These are phyloP conservation scores for Aureobasidium vineae DNA, from an alignment of 2,329 filamentous ascomycete genomes.

Conservation along the genomic window DNA sequence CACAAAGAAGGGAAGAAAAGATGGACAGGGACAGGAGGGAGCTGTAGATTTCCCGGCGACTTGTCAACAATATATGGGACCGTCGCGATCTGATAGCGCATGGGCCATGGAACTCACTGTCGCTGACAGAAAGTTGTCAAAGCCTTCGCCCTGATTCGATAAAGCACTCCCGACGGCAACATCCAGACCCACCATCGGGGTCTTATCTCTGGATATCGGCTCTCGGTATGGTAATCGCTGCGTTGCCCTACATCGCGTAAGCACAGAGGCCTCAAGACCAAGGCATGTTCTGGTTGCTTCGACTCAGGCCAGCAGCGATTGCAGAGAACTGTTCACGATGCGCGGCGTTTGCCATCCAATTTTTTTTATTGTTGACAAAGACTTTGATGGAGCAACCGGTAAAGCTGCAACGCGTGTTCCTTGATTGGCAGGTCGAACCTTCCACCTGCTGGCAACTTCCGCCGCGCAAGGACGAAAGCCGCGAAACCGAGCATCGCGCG, in stretches of 20 bases:
- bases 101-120: constrained; percentile 10
- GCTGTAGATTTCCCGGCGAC: constrained; percentile 9
- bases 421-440: constrained; percentile 13
- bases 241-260: not conserved
- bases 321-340: not conserved
- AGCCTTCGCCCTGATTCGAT: constrained; percentile 26
- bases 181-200: constrained; percentile 24
- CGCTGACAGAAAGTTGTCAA: constrained; percentile 25
- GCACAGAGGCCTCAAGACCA: not conserved
- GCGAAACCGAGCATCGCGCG: constrained; percentile 17
- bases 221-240: not conserved
- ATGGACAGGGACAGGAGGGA: not conserved
- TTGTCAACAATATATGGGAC: constrained; percentile 24
- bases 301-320: too few relatives aligned
- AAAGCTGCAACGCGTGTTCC: constrained; percentile 13
- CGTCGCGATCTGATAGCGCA: constrained; percentile 19
- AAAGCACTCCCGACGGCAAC: constrained; percentile 16
- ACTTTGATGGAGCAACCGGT: constrained; percentile 3
- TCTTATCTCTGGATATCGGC: constrained; percentile 24
- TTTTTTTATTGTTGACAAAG: constrained; percentile 14
- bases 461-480: constrained; percentile 17
- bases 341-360: constrained; percentile 15
- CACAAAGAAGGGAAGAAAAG: constrained; percentile 26
- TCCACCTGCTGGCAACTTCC: constrained; percentile 17
- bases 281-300: not conserved